Evolutionary conservation across 169 alveolate genomes (phyloP).

Genomic region (Cryptosporidium baileyi): DNA sequence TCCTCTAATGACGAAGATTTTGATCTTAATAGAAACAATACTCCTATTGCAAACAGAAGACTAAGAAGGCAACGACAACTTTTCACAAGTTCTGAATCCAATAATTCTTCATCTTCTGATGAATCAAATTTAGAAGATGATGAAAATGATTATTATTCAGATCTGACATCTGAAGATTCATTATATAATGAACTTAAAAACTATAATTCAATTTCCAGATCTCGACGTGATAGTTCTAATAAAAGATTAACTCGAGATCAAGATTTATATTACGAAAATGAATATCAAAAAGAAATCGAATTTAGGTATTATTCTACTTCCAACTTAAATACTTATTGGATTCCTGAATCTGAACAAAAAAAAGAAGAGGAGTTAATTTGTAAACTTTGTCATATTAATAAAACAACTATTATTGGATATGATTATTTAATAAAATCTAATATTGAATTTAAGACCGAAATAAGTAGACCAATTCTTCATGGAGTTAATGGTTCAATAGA

Average conservation of each 20-base stretch:
- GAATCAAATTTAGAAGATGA: slow-evolving; percentile 22
- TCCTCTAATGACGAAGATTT: slow-evolving; percentile 10
- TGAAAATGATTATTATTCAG: slow-evolving; percentile 3
- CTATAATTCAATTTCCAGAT: neutral
- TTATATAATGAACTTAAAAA: slow-evolving; percentile 24
- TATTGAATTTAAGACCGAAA: slow-evolving; percentile 2
- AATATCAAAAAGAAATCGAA: neutral
- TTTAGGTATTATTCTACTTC: slow-evolving; percentile 3
- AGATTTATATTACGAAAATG: neutral
- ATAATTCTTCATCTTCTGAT: slow-evolving; percentile 7
- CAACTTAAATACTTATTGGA: slow-evolving; percentile 11
- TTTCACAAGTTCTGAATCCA: neutral
- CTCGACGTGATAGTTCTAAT: slow-evolving; percentile 3
- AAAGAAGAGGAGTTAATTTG: neutral
- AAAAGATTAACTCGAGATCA: neutral
- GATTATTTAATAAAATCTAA: neutral
- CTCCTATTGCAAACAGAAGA: no score
- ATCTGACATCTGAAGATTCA: slow-evolving; percentile 56
- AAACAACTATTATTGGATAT: slow-evolving; percentile 28
- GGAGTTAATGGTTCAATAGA: slow-evolving; percentile 69
- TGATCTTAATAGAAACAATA: neutral
- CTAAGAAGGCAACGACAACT: neutral
- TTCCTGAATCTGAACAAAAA: slow-evolving; percentile 15
- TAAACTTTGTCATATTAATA: slow-evolving; percentile 6
- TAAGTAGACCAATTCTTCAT: slow-evolving; percentile 28